These are phyloP conservation scores for Suillus decipiens DNA, from an alignment of 768 basidiomycete genomes.

Conservation along the genomic window DNA sequence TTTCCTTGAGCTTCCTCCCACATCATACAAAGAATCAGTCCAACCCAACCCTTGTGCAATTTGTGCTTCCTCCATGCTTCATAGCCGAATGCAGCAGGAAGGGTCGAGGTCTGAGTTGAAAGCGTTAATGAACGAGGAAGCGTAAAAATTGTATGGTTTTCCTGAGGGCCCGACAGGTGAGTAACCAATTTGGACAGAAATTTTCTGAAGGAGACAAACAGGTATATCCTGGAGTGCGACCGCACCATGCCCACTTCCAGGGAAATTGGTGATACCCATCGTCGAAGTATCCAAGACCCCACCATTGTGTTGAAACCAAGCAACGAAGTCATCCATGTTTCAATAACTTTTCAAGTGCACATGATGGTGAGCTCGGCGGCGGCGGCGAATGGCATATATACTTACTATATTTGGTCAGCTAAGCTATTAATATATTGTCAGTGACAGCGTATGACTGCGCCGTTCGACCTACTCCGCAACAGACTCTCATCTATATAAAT, in stretches of 20 bases:
- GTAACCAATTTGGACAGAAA: neutral
- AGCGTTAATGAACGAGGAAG: constrained; percentile 79
- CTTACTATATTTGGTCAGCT: neutral
- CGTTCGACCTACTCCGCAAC: neutral
- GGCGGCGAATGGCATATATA: neutral
- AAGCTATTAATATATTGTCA: neutral
- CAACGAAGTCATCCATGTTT: constrained; percentile 39
- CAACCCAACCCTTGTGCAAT: constrained; percentile 78
- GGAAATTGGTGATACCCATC: constrained; percentile 47
- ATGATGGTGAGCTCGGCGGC: neutral
- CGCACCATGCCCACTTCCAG: constrained; percentile 70
- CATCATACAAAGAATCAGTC: constrained; percentile 93
- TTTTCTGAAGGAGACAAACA: constrained; percentile 39
- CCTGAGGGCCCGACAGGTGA: constrained; percentile 41
- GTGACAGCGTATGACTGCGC: constrained; percentile 1
- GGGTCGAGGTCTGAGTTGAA: constrained; percentile 71
- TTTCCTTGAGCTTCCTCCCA: constrained; percentile 78
- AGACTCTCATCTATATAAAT: constrained; percentile 4
- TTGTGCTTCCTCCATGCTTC: constrained; percentile 62
- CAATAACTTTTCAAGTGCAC: neutral
- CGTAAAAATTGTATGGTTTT: constrained; percentile 75
- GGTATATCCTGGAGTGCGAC: constrained; percentile 74
- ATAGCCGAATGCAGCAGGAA: constrained; percentile 60
- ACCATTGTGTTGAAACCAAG: constrained; percentile 60
- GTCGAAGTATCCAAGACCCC: constrained; percentile 49